Percentiles rank a stretch among this genome's conserved stretches.
Conservation (phyloP, 1,139 yeast genomes). For the Geotrichum australiense region DNA sequence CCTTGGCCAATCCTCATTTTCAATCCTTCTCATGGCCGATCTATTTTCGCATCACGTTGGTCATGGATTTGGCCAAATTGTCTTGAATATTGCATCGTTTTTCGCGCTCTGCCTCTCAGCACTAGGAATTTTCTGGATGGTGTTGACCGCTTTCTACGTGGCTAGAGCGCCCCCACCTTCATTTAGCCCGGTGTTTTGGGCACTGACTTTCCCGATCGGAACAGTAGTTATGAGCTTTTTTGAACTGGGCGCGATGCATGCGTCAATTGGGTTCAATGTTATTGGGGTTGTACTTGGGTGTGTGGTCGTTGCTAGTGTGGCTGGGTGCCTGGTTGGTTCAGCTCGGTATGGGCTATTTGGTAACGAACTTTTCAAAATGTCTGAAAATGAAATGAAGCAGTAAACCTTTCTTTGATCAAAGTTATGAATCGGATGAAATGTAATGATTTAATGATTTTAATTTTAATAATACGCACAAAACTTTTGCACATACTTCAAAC, state of each 20-base stretch:
- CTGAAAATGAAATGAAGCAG: conserved; percentile 12
- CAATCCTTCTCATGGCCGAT: conserved; percentile 52
- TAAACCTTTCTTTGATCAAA: too few relatives aligned
- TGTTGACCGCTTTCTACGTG: conserved; percentile 39
- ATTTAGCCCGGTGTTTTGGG: conserved; percentile 70
- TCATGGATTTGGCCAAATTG: background rate
- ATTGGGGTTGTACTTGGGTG: conserved; percentile 57
- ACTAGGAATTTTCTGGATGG: conserved; percentile 58
- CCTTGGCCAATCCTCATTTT: conserved; percentile 76
- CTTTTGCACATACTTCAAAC: background rate
- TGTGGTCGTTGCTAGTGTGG: conserved; percentile 36
- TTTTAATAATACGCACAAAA: background rate
- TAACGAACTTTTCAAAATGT: conserved; percentile 13
- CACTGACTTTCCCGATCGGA: conserved; percentile 85
- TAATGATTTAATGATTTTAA: conserved; percentile 1
- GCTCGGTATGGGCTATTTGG: conserved; percentile 27
- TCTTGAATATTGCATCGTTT: conserved; percentile 18
- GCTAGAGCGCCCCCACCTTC: conserved; percentile 34
- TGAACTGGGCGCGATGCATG: conserved; percentile 42
- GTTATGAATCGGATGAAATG: too few relatives aligned
- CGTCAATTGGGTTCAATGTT: conserved; percentile 50
- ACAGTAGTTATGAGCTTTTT: conserved; percentile 63
- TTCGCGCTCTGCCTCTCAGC: conserved; percentile 47
- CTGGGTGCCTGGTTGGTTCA: conserved; percentile 37
- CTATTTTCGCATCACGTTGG: conserved; percentile 8